Base-by-base conservation (phyloP, 768 basidiomycete species). In the Rhodotorula kratochvilovae region DNA sequence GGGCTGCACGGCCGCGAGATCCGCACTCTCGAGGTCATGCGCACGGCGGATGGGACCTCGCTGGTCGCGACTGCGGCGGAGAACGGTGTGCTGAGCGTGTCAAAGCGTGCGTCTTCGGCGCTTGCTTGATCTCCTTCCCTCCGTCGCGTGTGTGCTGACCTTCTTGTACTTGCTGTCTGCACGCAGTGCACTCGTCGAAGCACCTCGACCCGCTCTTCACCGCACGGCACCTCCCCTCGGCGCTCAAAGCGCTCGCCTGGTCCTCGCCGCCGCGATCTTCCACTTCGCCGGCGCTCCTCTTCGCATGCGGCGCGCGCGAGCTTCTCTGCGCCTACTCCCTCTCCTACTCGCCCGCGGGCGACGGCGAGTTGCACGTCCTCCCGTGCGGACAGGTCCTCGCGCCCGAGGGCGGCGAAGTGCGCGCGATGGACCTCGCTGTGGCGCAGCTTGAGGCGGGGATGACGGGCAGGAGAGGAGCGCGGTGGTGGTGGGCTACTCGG, bases 1-100 rank as follows among this genome's bases (percentile, higher is more conserved):
- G 56, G 56, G 1, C 39, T 69, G 17, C 68, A 69, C 29, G 68
- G 68, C 3, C 68, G 68, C 27, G 68, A 69, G 29, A 53, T 69
- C 39, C 46, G 68, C 1, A 61, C 68, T 0, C 17, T 59, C 48
- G 48, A 63, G 46, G 25, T 23, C 12, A 11, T 36, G 2, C 12
- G 17, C 0, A 17, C 35, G 12, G 19, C n/a, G 7, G n/a, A 45
- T 0, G 35, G 42, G 29, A 23, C 16, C 2, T 11, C 54, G 7
- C 27, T 69, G 1, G 25, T 69, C 25, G 68, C 68, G 55, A 69
- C 46, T 2, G 68, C 56, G 4, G 62, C 68, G 16, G 68, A 69
- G 57, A 69, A 69, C 39, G 68, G 68, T 2, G 68, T 63, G 11
- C 42, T 69, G 23, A 62, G 48, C 23, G 31, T 69, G 21, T 58